Conservation (phyloP, 2,329 filamentous ascomycete genomes). For the Pseudogymnoascus sp. region DNA sequence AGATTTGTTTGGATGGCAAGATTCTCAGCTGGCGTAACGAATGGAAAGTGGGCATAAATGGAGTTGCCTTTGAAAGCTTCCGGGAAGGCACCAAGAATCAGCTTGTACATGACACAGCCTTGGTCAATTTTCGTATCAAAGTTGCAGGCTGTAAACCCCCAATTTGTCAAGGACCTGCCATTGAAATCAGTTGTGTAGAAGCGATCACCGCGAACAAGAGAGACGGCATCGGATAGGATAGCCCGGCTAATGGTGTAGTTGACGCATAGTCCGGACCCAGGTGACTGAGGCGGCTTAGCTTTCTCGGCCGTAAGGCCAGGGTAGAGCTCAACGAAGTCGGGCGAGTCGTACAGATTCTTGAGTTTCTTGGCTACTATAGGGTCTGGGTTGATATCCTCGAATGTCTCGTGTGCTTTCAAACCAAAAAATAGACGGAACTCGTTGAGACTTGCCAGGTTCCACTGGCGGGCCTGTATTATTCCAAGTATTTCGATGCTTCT, state of each 20-base stretch:
- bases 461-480: conserved; percentile 66
- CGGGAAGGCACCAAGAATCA: conserved; percentile 72
- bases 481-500: conserved; percentile 71
- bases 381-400: conserved; percentile 78
- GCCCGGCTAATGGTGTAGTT: conserved; percentile 47
- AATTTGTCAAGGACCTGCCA: conserved; percentile 68
- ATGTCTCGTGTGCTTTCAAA: conserved; percentile 64
- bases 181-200: conserved; percentile 45
- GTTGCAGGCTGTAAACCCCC: conserved; percentile 62
- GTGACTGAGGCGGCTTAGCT: conserved; percentile 40
- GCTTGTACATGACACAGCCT: conserved; percentile 77
- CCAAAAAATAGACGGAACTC: conserved; percentile 80
- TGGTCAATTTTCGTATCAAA: conserved; percentile 69
- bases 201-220: conserved; percentile 47
- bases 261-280: conserved; percentile 44
- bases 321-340: conserved; percentile 55
- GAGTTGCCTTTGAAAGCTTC: conserved; percentile 70
- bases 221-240: conserved; percentile 51
- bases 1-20: conserved; percentile 60
- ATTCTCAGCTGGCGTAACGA: conserved; percentile 65
- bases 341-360: conserved; percentile 55
- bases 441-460: conserved; percentile 67
- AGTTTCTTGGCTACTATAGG: conserved; percentile 59
- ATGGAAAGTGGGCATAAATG: conserved; percentile 54
- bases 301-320: conserved; percentile 58